phyloP scores from a whole-genome alignment of 805 yeast genomes.

The Metschnikowia proteae region DNA sequence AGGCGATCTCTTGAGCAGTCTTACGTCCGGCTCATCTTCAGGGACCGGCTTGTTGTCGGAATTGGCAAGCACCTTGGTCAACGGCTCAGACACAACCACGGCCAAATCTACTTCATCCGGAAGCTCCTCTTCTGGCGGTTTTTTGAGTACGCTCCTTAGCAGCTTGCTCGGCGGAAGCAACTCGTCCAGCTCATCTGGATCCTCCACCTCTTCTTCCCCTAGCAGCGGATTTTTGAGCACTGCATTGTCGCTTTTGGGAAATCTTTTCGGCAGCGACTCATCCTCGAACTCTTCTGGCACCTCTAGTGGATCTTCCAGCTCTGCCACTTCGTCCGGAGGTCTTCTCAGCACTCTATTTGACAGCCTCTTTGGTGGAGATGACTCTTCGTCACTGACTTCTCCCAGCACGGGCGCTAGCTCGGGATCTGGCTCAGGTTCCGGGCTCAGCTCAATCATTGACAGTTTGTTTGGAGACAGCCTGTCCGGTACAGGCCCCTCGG shows the following conservation, averaged over 20 bases:
- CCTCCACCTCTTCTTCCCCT: slow-evolving; percentile 4
- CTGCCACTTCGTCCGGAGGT: slow-evolving; percentile 5
- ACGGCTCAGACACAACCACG: slow-evolving; percentile 3
- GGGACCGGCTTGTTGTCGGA: slow-evolving; percentile 14
- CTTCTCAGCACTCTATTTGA: slow-evolving; percentile 3
- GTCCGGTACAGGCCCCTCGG: slow-evolving; percentile 7
- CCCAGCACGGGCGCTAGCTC: slow-evolving; percentile 6
- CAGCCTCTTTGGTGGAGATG: slow-evolving; percentile 4
- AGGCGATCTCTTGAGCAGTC: slow-evolving; percentile 14
- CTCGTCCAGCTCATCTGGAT: neutral
- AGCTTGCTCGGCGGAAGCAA: slow-evolving; percentile 7
- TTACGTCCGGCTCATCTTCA: slow-evolving; percentile 8
- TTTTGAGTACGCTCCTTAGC: slow-evolving; percentile 8
- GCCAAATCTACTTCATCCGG: slow-evolving; percentile 2
- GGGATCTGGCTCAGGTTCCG: slow-evolving; percentile 6
- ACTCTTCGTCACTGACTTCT: slow-evolving; percentile 1
- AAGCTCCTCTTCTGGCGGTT: slow-evolving; percentile 11
- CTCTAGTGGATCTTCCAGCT: slow-evolving; percentile 1
- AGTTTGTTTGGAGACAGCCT: slow-evolving; percentile 10
- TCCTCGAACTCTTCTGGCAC: neutral
- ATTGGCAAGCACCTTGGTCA: slow-evolving; percentile 10
- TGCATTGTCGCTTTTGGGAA: neutral
- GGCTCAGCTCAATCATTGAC: slow-evolving; percentile 9
- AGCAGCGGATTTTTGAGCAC: slow-evolving; percentile 5
- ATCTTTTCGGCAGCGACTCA: slow-evolving; percentile 2